Conservation (phyloP, 225 moss, liverwort and hornwort species). For the Climacium dendroides region DNA sequence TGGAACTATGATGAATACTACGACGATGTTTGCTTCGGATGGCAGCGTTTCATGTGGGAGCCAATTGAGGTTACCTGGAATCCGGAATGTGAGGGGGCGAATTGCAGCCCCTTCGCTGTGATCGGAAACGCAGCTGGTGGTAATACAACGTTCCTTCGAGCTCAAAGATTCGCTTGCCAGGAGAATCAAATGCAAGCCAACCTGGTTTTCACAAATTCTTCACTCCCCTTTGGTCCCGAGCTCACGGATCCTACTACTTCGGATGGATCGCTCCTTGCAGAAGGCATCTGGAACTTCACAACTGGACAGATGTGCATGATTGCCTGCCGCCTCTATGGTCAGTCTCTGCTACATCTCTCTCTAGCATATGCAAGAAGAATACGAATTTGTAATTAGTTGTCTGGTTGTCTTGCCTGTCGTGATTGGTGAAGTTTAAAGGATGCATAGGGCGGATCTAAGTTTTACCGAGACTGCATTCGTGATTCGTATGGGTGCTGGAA, state of each 20-base stretch:
- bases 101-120: conserved; percentile 11
- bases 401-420: background rate
- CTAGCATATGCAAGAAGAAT: background rate
- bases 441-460: background rate
- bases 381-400: background rate
- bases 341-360: background rate
- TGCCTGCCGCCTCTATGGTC: conserved; percentile 16
- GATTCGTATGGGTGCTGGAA: background rate
- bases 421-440: background rate
- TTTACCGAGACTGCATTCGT: background rate
- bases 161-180: background rate
- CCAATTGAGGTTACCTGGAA: background rate
- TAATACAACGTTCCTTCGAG: background rate
- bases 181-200: background rate
- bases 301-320: conserved; percentile 22
- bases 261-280: background rate
- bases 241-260: background rate
- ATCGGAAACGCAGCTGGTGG: background rate
- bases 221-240: background rate
- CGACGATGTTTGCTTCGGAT: background rate
- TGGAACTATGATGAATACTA: background rate
- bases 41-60: background rate
- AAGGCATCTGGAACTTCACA: conserved; percentile 9
- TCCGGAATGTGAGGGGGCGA: background rate
- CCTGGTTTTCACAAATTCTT: background rate